Evolutionary conservation across 768 basidiomycete species (phyloP).

Genomic region (Naematelia aurantialba): DNA sequence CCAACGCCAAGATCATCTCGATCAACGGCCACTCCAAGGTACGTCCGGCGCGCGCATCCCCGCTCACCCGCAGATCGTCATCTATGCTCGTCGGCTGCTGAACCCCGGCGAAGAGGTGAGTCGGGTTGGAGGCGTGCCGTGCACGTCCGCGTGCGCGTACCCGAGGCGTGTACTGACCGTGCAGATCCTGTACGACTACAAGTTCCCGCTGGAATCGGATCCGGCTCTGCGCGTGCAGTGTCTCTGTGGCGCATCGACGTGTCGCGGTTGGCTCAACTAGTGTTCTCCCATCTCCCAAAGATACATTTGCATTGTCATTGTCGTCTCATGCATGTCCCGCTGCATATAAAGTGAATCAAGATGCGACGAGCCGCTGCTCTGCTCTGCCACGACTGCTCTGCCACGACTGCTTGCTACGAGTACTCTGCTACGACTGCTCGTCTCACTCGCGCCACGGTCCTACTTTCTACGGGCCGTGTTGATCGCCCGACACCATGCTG

Average conservation of each 20-base stretch:
- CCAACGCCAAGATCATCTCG: constrained; percentile 56
- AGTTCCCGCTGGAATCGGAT: constrained; percentile 98
- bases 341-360: no score
- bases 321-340: no score
- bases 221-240: constrained; percentile 51
- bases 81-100: constrained; percentile 95
- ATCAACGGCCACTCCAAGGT: constrained; percentile 55
- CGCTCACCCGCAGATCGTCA: constrained; percentile 68
- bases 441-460: neutral
- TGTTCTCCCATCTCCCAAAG: no score
- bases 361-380: no score
- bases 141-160: neutral
- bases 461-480: constrained; percentile 34
- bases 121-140: no score
- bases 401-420: neutral
- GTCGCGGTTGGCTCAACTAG: constrained; percentile 93
- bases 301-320: no score
- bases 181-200: constrained; percentile 70
- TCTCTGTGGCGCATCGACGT: constrained; percentile 51
- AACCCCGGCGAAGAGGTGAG: constrained; percentile 97
- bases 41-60: neutral
- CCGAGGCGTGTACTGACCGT: no score
- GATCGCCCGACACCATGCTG: constrained; percentile 42
- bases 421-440: neutral
- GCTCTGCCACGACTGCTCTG: no score